phyloP scores from a whole-genome alignment of 305 asterid species.

The Solanum hybrid region DNA sequence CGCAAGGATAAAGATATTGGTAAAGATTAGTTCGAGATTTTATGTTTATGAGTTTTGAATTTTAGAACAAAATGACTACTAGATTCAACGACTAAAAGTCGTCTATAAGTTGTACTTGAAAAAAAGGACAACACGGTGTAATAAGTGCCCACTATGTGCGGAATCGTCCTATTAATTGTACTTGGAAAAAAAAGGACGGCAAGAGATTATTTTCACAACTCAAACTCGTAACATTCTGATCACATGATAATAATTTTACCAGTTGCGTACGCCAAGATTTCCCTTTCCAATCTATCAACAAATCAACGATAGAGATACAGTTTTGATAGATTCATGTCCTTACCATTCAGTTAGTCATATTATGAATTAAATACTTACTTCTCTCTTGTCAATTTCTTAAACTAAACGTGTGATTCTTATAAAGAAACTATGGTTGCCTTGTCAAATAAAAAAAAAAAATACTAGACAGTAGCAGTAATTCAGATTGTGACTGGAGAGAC shows the following conservation, averaged over 20 bases:
- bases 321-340: not conserved
- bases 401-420: not conserved
- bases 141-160: not conserved
- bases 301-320: not conserved
- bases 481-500: not conserved
- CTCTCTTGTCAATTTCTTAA: not conserved
- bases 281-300: not conserved
- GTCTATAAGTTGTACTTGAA: not conserved
- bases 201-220: not conserved
- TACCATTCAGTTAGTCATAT: not conserved
- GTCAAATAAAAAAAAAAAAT: not conserved
- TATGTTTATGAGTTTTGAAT: not conserved
- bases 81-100: not conserved
- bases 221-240: not conserved
- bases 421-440: not conserved
- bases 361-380: not conserved
- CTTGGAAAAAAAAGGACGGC: no score
- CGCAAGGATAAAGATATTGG: not conserved
- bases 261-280: not conserved
- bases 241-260: not conserved
- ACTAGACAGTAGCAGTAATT: not conserved
- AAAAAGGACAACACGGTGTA: not conserved
- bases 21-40: not conserved
- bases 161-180: not conserved
- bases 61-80: not conserved